Conservation (phyloP, 2,329 filamentous ascomycete genomes). For the Epichloe uncinata region DNA sequence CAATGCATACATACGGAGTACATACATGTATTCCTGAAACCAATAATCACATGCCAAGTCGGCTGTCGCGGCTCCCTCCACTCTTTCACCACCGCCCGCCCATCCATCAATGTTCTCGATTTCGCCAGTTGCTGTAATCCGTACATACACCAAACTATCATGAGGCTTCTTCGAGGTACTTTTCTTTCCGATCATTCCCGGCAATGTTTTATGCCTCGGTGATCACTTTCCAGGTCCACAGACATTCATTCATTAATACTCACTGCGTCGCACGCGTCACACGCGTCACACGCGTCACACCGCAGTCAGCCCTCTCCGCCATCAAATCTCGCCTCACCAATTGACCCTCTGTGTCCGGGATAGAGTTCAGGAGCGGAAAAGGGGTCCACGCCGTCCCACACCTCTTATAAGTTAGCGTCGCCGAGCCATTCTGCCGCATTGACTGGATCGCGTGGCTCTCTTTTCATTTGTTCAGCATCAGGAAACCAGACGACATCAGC, state of each 20-base stretch:
- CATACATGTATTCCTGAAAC: background rate
- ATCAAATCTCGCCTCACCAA: background rate
- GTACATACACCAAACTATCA: background rate
- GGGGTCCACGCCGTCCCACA: conserved; percentile 1
- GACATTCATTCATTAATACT: too few relatives aligned
- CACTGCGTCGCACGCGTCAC: background rate
- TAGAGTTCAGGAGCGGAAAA: background rate
- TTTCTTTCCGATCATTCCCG: conserved; percentile 3
- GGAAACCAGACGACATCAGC: background rate
- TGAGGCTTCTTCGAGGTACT: background rate
- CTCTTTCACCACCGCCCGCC: too few relatives aligned
- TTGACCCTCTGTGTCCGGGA: background rate
- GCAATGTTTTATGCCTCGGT: background rate
- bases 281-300: background rate
- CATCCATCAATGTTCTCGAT: too few relatives aligned
- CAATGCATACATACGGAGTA: too few relatives aligned
- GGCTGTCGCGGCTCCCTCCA: background rate
- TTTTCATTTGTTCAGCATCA: background rate
- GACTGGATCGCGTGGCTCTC: background rate
- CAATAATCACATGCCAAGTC: conserved; percentile 3
- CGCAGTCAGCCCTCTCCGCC: background rate
- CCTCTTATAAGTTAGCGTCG: background rate
- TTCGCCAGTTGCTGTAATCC: too few relatives aligned
- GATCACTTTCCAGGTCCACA: background rate
- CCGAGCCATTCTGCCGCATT: background rate